Evolutionary conservation across 2,329 filamentous ascomycete genomes (phyloP).

Genomic region (Exophiala lecanii-corni): DNA sequence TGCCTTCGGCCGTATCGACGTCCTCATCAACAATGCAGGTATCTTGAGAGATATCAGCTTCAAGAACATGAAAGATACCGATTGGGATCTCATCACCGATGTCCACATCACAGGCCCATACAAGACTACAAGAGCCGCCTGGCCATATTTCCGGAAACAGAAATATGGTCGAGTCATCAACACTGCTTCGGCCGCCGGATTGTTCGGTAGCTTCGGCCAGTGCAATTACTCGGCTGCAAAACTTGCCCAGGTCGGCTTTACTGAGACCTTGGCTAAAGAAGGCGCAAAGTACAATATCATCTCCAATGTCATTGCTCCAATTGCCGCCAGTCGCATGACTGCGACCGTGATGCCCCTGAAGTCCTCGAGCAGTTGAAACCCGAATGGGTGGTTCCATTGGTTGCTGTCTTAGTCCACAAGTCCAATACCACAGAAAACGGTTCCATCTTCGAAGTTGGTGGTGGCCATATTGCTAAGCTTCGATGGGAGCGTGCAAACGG

Average conservation of each 20-base stretch:
- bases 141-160: constrained; percentile 97
- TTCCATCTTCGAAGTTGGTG: constrained; percentile 88
- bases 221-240: constrained; percentile 97
- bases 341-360: constrained; percentile 95
- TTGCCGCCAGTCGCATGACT: constrained; percentile 93
- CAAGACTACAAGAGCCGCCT: constrained; percentile 91
- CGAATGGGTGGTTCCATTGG: constrained; percentile 91
- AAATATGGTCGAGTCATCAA: constrained; percentile 97
- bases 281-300: constrained; percentile 97
- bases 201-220: constrained; percentile 95
- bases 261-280: constrained; percentile 96
- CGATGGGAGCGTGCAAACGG: constrained; percentile 92
- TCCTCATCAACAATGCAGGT: constrained; percentile 96
- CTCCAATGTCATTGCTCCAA: constrained; percentile 89
- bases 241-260: constrained; percentile 91
- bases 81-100: constrained; percentile 92
- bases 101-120: constrained; percentile 92
- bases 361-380: constrained; percentile 80
- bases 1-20: constrained; percentile 67
- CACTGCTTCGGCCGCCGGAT: constrained; percentile 89
- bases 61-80: constrained; percentile 96
- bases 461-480: constrained; percentile 86
- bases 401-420: constrained; percentile 81
- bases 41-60: constrained; percentile 94
- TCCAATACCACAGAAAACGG: constrained; percentile 79